phyloP scores from a whole-genome alignment of 192 early-diverging fungal species.

The Backusella morwellensis region DNA sequence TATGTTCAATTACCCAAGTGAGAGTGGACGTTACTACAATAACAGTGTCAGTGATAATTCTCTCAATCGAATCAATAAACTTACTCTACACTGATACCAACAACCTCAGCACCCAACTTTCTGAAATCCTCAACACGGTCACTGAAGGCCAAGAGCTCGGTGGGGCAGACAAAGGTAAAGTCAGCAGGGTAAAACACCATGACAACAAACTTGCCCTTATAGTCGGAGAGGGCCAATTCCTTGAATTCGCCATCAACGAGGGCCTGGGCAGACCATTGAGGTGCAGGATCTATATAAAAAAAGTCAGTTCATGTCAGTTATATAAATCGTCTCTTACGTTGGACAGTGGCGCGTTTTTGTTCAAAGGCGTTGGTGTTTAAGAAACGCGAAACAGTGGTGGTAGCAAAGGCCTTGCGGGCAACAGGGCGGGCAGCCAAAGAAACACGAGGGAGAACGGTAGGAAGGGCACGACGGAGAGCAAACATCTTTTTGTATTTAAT shows the following conservation, averaged over 20 bases:
- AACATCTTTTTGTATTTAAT: background rate
- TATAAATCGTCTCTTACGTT: background rate
- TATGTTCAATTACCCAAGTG: conserved; percentile 16
- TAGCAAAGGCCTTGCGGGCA: background rate
- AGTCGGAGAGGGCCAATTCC: conserved; percentile 32
- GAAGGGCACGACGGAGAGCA: conserved; percentile 2
- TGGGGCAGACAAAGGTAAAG: conserved; percentile 58
- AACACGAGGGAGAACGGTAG: background rate
- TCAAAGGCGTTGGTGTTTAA: background rate
- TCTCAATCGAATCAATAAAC: conserved; percentile 35
- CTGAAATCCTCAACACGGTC: conserved; percentile 59
- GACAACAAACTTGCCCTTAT: conserved; percentile 43
- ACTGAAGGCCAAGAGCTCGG: conserved; percentile 55
- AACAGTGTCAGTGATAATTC: background rate
- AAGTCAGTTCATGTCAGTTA: background rate
- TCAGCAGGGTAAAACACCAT: conserved; percentile 70
- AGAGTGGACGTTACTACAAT: conserved; percentile 18
- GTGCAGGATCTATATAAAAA: conserved; percentile 20
- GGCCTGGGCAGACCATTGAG: conserved; percentile 30
- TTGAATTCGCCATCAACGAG: conserved; percentile 36
- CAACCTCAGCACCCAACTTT: conserved; percentile 46
- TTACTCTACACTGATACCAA: conserved; percentile 52
- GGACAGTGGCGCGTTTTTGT: conserved; percentile 11
- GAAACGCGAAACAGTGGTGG: conserved; percentile 1
- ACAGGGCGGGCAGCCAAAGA: background rate